These are phyloP conservation scores for Daedalea quercina DNA, from an alignment of 768 basidiomycete species.

Conservation along the genomic window DNA sequence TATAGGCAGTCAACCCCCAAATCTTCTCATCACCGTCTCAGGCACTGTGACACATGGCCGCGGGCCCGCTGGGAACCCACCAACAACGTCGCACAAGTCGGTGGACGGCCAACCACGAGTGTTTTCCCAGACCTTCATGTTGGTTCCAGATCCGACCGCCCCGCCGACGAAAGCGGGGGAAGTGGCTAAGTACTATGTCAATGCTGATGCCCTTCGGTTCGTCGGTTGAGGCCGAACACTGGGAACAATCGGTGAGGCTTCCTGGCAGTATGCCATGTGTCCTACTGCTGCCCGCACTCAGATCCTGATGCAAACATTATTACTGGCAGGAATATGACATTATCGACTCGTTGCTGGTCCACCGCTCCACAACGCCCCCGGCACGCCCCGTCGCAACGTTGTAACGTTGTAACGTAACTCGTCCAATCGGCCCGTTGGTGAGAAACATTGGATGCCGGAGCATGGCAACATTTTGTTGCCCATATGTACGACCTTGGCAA, in stretches of 20 bases:
- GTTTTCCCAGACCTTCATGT: constrained; percentile 84
- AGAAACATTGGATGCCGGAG: too few relatives aligned
- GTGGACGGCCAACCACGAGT: constrained; percentile 77
- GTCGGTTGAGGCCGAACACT: constrained; percentile 45
- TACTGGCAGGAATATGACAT: too few relatives aligned
- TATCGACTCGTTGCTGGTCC: too few relatives aligned
- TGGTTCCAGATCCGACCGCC: constrained; percentile 67
- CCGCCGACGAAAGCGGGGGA: constrained; percentile 61
- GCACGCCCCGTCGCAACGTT: too few relatives aligned
- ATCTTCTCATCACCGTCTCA: constrained; percentile 71
- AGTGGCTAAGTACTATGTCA: constrained; percentile 77
- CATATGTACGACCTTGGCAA: too few relatives aligned
- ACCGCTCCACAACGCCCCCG: too few relatives aligned
- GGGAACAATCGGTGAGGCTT: background rate
- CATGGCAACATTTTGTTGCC: too few relatives aligned
- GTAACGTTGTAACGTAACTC: too few relatives aligned
- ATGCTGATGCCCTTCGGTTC: constrained; percentile 74
- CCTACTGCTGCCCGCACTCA: too few relatives aligned
- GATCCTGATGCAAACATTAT: too few relatives aligned
- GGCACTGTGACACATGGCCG: constrained; percentile 72
- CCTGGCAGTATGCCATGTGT: background rate
- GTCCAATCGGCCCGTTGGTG: too few relatives aligned
- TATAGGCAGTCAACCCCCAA: constrained; percentile 70
- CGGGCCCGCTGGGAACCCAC: constrained; percentile 51
- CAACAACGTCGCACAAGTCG: constrained; percentile 38